Evolutionary conservation across 2,329 filamentous ascomycete species (phyloP).

Genomic region (Sporothrix variecibatus): DNA sequence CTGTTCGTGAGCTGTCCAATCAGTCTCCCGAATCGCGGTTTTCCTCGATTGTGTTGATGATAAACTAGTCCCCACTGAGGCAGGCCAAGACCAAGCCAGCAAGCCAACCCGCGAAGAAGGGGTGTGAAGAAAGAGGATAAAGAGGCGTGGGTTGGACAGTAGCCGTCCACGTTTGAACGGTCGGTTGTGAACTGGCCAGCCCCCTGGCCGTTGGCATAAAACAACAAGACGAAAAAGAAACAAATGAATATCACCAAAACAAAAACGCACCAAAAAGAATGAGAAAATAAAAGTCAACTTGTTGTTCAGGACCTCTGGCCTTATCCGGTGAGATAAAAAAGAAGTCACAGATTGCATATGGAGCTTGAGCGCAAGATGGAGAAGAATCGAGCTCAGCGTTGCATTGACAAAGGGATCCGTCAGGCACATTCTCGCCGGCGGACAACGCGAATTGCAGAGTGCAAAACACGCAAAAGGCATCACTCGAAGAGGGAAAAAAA

Average conservation of each 20-base stretch:
- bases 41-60: not conserved
- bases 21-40: not conserved
- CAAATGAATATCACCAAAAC: not conserved
- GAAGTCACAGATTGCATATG: not conserved
- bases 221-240: not conserved
- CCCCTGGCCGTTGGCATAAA: not conserved
- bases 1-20: not conserved
- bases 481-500: not conserved
- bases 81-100: not conserved
- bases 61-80: not conserved
- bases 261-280: not conserved
- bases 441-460: not conserved
- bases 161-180: slow-evolving; percentile 1
- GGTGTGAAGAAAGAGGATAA: not conserved
- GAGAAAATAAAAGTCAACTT: not conserved
- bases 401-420: not conserved
- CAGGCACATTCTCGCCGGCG: not conserved
- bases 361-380: not conserved
- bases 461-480: not conserved
- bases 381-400: not conserved
- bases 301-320: not conserved
- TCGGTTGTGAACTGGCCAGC: not conserved
- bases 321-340: not conserved
- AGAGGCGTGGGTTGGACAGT: slow-evolving; percentile 1
- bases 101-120: not conserved